Percentiles rank a stretch among this genome's conserved stretches.
Evolutionary conservation across 352 stramenopile genomes (phyloP).

Genomic region (Phytopythium boreale): DNA sequence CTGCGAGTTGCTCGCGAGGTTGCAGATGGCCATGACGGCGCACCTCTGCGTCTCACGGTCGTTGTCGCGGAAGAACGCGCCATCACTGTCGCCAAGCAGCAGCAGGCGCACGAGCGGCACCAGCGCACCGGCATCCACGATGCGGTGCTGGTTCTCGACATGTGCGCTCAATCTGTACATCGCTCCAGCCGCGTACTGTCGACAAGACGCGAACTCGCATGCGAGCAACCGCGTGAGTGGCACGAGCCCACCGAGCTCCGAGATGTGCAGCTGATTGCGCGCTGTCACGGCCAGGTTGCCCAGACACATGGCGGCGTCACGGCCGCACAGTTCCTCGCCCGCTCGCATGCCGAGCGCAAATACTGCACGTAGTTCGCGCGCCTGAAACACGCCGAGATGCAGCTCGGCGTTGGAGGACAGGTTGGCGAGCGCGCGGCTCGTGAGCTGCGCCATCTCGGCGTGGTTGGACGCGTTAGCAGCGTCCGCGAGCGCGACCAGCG

Average conservation of each 20-base stretch:
- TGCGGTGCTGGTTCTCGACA: constrained; percentile 82
- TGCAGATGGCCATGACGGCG: constrained; percentile 84
- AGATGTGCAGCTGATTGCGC: constrained; percentile 90
- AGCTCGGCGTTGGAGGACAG: constrained; percentile 93
- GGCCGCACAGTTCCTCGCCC: constrained; percentile 81
- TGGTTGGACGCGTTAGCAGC: constrained; percentile 65
- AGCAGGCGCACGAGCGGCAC: constrained; percentile 69
- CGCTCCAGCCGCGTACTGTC: constrained; percentile 80
- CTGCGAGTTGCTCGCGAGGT: constrained; percentile 65
- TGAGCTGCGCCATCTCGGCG: constrained; percentile 81
- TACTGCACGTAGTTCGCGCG: constrained; percentile 71
- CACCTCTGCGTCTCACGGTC: constrained; percentile 71
- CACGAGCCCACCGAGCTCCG: constrained; percentile 79
- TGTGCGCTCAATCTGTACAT: constrained; percentile 90
- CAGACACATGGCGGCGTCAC: constrained; percentile 91
- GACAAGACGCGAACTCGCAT: constrained; percentile 61
- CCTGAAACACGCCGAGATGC: constrained; percentile 83
- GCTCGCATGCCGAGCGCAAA: constrained; percentile 64
- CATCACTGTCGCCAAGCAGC: constrained; percentile 14
- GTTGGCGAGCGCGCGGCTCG: constrained; percentile 88
- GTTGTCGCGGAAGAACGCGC: constrained; percentile 20
- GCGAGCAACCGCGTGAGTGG: constrained; percentile 80
- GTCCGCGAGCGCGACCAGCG: constrained; percentile 68
- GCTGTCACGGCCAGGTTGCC: constrained; percentile 92
- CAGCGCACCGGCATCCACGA: constrained; percentile 84